A percentile compares a stretch with the other conserved stretches of the same genome.
phyloP scores from a whole-genome alignment of 2,329 filamentous ascomycete genomes.

The Epichloe bromicola region DNA sequence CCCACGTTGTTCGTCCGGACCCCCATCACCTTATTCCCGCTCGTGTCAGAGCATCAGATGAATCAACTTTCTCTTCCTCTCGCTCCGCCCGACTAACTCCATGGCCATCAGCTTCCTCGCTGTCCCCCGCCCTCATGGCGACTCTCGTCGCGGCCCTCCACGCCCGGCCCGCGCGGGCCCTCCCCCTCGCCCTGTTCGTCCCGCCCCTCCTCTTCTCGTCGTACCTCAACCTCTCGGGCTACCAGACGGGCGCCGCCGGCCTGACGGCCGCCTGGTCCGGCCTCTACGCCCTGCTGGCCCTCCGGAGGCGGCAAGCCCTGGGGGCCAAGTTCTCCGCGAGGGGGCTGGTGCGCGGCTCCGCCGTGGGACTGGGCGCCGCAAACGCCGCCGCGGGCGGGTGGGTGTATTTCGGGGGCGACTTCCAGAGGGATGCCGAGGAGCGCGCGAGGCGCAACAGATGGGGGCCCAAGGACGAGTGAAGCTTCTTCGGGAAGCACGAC shows the following conservation, averaged over 20 bases:
- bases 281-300: slow-evolving; percentile 41
- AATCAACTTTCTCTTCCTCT: too few species aligned
- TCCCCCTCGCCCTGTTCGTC: slow-evolving; percentile 41
- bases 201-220: slow-evolving; percentile 29
- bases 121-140: slow-evolving; percentile 40
- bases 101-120: slow-evolving; percentile 30
- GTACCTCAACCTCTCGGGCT: slow-evolving; percentile 48
- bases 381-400: slow-evolving; percentile 38
- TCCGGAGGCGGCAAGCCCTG: slow-evolving; percentile 31
- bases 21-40: too few species aligned
- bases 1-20: too few species aligned
- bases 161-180: slow-evolving; percentile 36
- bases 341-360: slow-evolving; percentile 36
- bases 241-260: slow-evolving; percentile 42
- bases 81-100: too few species aligned
- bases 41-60: too few species aligned
- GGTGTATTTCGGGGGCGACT: slow-evolving; percentile 39
- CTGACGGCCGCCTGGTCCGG: slow-evolving; percentile 43
- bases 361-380: slow-evolving; percentile 34
- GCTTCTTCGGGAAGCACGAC: too few species aligned
- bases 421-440: slow-evolving; percentile 34
- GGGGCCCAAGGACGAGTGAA: slow-evolving; percentile 18
- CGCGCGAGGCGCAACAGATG: slow-evolving; percentile 38
- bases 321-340: slow-evolving; percentile 31
- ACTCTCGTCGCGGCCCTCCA: slow-evolving; percentile 44